Base-by-base conservation (phyloP, 2,329 filamentous ascomycete species). In the Fusarium torreyae region DNA sequence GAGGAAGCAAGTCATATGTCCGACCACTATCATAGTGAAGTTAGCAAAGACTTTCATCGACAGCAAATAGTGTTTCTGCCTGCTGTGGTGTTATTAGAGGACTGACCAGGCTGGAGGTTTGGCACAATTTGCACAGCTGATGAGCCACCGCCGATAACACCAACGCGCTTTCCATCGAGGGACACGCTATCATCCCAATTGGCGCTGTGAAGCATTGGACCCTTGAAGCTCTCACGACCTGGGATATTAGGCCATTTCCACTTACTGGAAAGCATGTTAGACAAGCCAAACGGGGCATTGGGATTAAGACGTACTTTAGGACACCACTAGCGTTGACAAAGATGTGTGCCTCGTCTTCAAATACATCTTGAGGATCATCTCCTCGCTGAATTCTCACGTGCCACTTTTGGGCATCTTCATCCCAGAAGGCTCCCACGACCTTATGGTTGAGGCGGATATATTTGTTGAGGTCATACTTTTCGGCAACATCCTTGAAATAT, bases 181-280 rank as follows among this genome's bases (percentile, higher is more conserved):
- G 14, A 15, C 7, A 38, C 34, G 15, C n/a, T n/a, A 17, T 38
- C 34, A 18, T 45, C 43, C 59, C 59, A 63, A 13, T 49, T 31
- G 13, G 61, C 56, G 5, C 39, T 55, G 26, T 64, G 61, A 15
- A 64, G 18, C 18, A 17, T 24, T 6, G 44, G 15, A 5, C 55
- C 61, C 33, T 59, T 45, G 38, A 64, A 64, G 2, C 5, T 36
- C 7, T 55, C 17, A 1, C 46, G 20, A 4, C 61, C 61, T 15
- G 20, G 7, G 15, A 59, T 64, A 14, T 56, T 36, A 2, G 61
- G 50, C 61, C 61, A 64, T 4, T 50, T 55, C 55, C 56, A 59
- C 10, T 59, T 38, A 14, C 59, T 64, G 24, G 31, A 9, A 8
- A 13, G 4, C 5, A 1, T 31, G 10, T 31, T 31, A 31, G 28